Evolutionary conservation across 805 yeast genomes (phyloP).

Genomic region (Komagataella kurtzmanii): DNA sequence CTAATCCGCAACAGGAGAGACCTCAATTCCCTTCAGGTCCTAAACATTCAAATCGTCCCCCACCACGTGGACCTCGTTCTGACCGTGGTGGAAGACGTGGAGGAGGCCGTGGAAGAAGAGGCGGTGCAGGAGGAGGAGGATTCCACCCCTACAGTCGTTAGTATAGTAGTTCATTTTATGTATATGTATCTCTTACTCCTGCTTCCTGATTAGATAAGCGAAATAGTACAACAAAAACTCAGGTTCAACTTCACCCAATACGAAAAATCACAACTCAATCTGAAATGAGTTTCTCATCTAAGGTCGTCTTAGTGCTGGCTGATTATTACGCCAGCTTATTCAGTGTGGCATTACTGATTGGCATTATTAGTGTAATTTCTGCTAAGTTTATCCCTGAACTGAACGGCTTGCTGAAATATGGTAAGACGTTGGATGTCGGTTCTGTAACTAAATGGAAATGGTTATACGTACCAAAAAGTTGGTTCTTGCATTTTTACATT

Average conservation of each 20-base stretch:
- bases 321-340: neutral
- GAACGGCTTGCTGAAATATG: constrained; percentile 26
- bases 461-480: constrained; percentile 44
- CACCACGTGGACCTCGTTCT: constrained; percentile 3
- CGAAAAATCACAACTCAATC: neutral
- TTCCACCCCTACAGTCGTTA: constrained; percentile 17
- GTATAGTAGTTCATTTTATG: neutral
- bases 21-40: constrained; percentile 20
- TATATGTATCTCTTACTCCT: neutral
- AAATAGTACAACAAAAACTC: neutral
- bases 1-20: constrained; percentile 20
- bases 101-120: constrained; percentile 1
- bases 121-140: constrained; percentile 10
- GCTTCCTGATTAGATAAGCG: neutral
- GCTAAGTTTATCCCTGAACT: constrained; percentile 10
- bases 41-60: constrained; percentile 4
- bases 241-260: neutral
- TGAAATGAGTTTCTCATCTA: neutral
- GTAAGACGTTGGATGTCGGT: constrained; percentile 22
- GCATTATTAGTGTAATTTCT: constrained; percentile 1
- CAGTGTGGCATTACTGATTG: constrained; percentile 1
- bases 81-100: constrained; percentile 6
- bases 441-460: neutral
- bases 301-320: neutral
- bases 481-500: constrained; percentile 52